Base-by-base conservation (phyloP, 305 asterid species). In the Euphrasia arctica region DNA sequence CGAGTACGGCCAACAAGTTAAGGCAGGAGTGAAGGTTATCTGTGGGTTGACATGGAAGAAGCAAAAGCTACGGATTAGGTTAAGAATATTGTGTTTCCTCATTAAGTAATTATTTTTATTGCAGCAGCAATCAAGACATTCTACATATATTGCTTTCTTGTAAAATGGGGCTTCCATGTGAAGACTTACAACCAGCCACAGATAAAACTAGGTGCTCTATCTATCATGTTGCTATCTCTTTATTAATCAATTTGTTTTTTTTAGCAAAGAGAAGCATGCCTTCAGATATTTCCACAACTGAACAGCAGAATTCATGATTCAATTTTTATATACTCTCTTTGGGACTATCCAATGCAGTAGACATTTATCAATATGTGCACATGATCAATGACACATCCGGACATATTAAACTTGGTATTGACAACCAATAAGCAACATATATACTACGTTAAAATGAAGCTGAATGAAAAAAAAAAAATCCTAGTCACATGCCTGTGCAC, bases 401-500 rank as follows among this genome's bases (percentile, higher is more conserved):
- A 47, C 25, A 31, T 1, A 31, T 2, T 31, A 31, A 31, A 0
- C 48, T 59, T 22, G 58, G 22, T 43, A 47, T 61, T 62, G 65
- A 43, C 61, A 67, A 28, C 18, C 64, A 48, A 68, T 49, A 64
- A 58, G 62, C 54, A 68, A 65, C 55, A 70, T 3, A 18, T 3
- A 31, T 34, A 10, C 29, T 18, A 54, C 51, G 63, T 56, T 9
- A 27, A 43, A 52, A 66, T 48, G 36, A 39, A 70, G 54, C 60
- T 63, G 69, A 70, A 61, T 27, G 13, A 36, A 47, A 68, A 64
- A 64, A 57, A 57, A 56, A 7, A n/a, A n/a, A n/a, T 62, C 60
- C 70, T 9, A 34, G 6, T 34, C 41, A 34, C 87, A 78, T 83
- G 81, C 98, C 90, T 89, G 91, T 58, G 97, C 98, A 74, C 94